phyloP scores from a whole-genome alignment of 768 basidiomycete genomes.

The Tricholomella constricta region DNA sequence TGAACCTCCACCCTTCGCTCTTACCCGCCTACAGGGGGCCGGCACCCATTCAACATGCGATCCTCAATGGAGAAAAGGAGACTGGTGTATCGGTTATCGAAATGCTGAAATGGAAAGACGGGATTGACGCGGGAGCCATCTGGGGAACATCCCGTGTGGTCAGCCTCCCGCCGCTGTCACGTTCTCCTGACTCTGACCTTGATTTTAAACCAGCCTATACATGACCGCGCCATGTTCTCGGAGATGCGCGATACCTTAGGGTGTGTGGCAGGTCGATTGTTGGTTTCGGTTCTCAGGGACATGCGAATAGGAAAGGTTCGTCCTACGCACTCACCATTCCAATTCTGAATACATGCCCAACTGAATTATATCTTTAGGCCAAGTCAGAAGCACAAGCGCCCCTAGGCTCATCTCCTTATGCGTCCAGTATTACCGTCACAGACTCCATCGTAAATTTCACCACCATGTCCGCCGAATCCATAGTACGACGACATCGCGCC shows the following conservation, averaged over 20 bases:
- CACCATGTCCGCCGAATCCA: conserved; percentile 53
- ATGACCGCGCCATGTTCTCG: conserved; percentile 51
- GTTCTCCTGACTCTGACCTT: background rate
- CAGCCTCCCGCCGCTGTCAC: conserved; percentile 21
- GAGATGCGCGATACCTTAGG: conserved; percentile 62
- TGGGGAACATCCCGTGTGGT: conserved; percentile 62
- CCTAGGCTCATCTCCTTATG: conserved; percentile 42
- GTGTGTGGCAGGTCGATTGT: conserved; percentile 61
- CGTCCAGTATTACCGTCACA: conserved; percentile 57
- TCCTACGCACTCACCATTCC: background rate
- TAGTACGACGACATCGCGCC: conserved; percentile 60
- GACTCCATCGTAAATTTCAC: conserved; percentile 60
- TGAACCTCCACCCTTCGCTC: conserved; percentile 91
- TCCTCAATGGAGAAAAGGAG: conserved; percentile 64
- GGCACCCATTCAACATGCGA: conserved; percentile 84
- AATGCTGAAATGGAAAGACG: conserved; percentile 67
- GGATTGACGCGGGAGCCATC: conserved; percentile 79
- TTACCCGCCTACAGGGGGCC: conserved; percentile 88
- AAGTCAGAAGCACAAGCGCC: conserved; percentile 47
- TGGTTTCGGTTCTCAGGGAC: conserved; percentile 70
- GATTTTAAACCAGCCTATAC: conserved; percentile 46
- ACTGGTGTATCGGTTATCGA: conserved; percentile 84
- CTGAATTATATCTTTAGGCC: conserved; percentile 38
- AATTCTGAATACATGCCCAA: background rate
- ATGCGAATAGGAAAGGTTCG: conserved; percentile 60